Base-by-base conservation (phyloP, 306 rosid species). In the Pueraria montana region DNA sequence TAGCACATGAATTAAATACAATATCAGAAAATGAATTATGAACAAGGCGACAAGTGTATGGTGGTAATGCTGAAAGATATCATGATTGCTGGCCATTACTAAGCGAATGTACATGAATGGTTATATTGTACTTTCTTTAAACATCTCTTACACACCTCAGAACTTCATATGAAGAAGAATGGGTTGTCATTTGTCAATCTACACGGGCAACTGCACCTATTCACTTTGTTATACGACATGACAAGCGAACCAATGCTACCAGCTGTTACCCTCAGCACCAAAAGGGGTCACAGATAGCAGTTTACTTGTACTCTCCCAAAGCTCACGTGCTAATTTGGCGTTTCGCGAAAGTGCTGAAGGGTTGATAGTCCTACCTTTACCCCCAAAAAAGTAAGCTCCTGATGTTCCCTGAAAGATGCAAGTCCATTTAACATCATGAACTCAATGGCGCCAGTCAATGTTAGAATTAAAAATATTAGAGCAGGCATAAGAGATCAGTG, bases 371-470 rank as follows among this genome's bases (percentile, higher is more conserved):
- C 94, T 80, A 6, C 99, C 96, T 43, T 86, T 81, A 8, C 92
- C 98, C 9, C 99, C 97, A 59, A 92, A 96, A 72, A 89, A 90
- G 85, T 91, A 89, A 4, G 88, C 90, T 50, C 98, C 98, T 14
- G 96, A 91, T 74, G 87, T 72, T 84, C 92, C 96, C 98, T 93
- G 91, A 49, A 87, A 87, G 50, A 73, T 26, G 48, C 7, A 70
- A 74, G 49, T 77, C 63, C 72, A 62, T 62, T 56, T 34, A 74
- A 26, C 63, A 42, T 26, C 46, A 74, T 65, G 38, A 73, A 67
- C 67, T 74, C 78, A 40, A 12, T 48, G 80, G 27, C 78, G 48
- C 30, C 30, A 73, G 43, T 24, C 7, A 74, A 46, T 16, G n/a
- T 40, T 30, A 45, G 43, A 36, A 58, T 18, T 32, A 12, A 68